Conservation (phyloP, 768 basidiomycete species). For the Lactifluus volemus region DNA sequence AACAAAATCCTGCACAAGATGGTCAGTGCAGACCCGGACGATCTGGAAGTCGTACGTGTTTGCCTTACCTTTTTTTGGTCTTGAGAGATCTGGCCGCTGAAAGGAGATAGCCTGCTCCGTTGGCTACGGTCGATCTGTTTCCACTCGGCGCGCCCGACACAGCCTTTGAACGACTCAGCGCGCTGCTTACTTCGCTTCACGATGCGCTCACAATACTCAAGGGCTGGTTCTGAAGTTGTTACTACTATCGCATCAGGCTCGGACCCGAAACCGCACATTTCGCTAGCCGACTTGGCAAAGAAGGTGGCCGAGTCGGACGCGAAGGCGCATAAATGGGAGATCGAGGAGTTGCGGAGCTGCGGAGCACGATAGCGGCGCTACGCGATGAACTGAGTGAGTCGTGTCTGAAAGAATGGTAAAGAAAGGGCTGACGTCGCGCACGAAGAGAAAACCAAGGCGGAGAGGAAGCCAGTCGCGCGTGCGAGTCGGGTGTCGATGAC, state of each 20-base stretch:
- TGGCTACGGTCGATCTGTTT: slow-evolving; percentile 23
- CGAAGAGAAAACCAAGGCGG: slow-evolving; percentile 22
- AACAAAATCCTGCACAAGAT: no score
- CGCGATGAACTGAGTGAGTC: no score
- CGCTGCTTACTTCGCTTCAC: no score
- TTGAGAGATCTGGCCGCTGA: not conserved
- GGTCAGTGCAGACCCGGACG: no score
- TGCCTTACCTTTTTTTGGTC: slow-evolving; percentile 14
- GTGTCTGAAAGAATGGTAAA: not conserved
- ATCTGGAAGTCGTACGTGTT: slow-evolving; percentile 1
- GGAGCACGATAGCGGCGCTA: no score
- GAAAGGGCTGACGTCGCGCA: not conserved
- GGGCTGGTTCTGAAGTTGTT: not conserved
- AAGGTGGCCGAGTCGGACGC: no score
- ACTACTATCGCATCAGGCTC: not conserved
- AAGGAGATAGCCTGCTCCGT: slow-evolving; percentile 21
- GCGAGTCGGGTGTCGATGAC: not conserved
- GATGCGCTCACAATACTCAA: slow-evolving; percentile 14
- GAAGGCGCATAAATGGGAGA: no score
- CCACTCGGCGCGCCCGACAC: slow-evolving; percentile 18
- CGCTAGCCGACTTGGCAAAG: no score
- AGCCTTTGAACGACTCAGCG: no score
- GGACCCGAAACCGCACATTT: not conserved
- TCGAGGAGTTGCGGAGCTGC: no score
- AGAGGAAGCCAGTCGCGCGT: slow-evolving; percentile 39